A percentile compares a stretch with the other conserved stretches of the same genome.
phyloP scores from a whole-genome alignment of 2,329 filamentous ascomycete genomes.

The Aspergillus sp. region DNA sequence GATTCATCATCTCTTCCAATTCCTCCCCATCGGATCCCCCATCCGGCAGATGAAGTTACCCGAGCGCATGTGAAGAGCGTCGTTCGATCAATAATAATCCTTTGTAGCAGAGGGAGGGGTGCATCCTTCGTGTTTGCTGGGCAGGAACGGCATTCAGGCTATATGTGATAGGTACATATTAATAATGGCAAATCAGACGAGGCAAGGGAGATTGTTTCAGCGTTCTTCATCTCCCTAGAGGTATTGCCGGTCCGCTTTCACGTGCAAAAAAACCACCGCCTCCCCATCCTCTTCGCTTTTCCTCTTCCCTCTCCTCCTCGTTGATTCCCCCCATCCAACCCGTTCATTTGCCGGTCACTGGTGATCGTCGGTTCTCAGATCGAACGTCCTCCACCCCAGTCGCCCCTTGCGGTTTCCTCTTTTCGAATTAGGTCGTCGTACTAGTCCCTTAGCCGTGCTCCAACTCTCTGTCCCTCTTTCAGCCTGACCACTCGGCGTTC shows the following conservation, averaged over 20 bases:
- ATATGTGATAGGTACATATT: too few relatives aligned
- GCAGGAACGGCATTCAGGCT: not conserved
- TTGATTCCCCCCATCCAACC: not conserved
- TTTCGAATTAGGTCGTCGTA: not conserved
- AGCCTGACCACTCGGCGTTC: not conserved
- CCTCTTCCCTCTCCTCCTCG: not conserved
- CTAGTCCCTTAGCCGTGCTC: not conserved
- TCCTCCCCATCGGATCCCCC: not conserved
- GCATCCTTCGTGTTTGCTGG: not conserved
- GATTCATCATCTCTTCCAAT: too few relatives aligned
- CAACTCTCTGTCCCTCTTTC: not conserved
- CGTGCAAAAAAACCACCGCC: not conserved
- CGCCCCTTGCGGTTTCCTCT: not conserved
- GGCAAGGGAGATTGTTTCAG: not conserved
- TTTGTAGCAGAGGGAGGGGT: not conserved
- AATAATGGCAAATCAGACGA: not conserved
- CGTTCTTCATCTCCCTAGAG: not conserved
- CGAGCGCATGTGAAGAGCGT: not conserved
- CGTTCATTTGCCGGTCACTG: not conserved
- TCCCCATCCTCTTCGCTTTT: not conserved
- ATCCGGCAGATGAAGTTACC: not conserved
- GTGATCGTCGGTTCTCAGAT: slow-evolving; percentile 1
- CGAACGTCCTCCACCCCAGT: not conserved
- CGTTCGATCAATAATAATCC: not conserved
- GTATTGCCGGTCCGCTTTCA: not conserved